A percentile compares a stretch with the other conserved stretches of the same genome.
These are phyloP conservation scores for Mycena vulgaris DNA, from an alignment of 768 basidiomycete genomes.

Conservation along the genomic window DNA sequence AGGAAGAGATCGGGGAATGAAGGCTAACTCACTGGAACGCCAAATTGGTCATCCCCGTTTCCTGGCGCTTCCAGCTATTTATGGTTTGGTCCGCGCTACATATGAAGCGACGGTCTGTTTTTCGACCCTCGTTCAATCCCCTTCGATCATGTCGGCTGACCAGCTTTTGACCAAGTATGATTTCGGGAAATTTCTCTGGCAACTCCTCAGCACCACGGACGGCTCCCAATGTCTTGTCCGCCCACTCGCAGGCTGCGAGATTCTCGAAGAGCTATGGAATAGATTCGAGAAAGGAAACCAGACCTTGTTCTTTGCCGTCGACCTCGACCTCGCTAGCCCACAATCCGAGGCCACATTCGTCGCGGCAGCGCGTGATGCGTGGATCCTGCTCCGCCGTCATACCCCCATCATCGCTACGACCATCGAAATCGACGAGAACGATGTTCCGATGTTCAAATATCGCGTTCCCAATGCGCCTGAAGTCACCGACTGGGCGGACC, in stretches of 20 bases:
- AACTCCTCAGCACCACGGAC: neutral
- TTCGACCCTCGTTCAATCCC: too few relatives aligned
- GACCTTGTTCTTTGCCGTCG: conserved; percentile 40
- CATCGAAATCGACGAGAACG: conserved; percentile 34
- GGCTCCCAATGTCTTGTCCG: conserved; percentile 13
- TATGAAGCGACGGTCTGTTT: too few relatives aligned
- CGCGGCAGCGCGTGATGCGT: conserved; percentile 20
- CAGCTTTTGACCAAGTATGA: conserved; percentile 33
- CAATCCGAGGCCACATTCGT: conserved; percentile 12
- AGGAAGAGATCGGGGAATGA: too few relatives aligned
- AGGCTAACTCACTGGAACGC: too few relatives aligned
- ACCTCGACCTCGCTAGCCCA: conserved; percentile 21
- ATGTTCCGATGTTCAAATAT: conserved; percentile 10
- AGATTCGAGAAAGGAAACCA: conserved; percentile 42
- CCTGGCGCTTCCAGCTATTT: too few relatives aligned
- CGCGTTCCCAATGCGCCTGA: conserved; percentile 24
- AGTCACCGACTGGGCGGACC: conserved; percentile 40
- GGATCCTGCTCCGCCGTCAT: conserved; percentile 40
- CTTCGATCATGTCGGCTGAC: conserved; percentile 20
- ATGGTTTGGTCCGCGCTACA: too few relatives aligned
- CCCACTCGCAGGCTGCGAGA: conserved; percentile 39
- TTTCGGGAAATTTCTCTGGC: conserved; percentile 34
- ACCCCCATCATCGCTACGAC: conserved; percentile 41
- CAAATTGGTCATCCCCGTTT: too few relatives aligned
- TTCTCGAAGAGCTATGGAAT: conserved; percentile 38